Evolutionary conservation across 2,329 filamentous ascomycete species (phyloP).

Genomic region (Diatrype stigma): DNA sequence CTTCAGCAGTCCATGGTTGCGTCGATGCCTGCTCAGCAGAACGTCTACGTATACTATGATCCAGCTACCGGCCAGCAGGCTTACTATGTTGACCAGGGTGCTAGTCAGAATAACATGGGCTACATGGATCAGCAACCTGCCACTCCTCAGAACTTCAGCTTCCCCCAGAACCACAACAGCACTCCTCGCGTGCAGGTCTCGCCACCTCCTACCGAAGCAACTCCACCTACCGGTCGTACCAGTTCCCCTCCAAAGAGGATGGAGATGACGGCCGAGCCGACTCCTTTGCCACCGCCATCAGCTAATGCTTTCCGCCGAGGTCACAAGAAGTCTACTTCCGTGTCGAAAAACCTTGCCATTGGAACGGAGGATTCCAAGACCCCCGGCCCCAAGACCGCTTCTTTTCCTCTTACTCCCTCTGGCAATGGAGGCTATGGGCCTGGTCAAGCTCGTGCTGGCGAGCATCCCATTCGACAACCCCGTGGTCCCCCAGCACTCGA

Average conservation of each 20-base stretch:
- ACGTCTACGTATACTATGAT: slow-evolving; percentile 80
- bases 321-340: slow-evolving; percentile 84
- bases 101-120: slow-evolving; percentile 35
- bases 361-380: slow-evolving; percentile 48
- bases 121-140: slow-evolving; percentile 43
- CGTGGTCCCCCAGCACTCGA: slow-evolving; percentile 88
- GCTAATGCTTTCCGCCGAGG: slow-evolving; percentile 89
- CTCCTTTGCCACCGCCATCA: slow-evolving; percentile 78
- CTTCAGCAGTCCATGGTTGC: slow-evolving; percentile 57
- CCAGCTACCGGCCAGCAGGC: slow-evolving; percentile 79
- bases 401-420: slow-evolving; percentile 74
- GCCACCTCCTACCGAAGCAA: slow-evolving; percentile 64
- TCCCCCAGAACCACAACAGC: slow-evolving; percentile 47
- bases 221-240: slow-evolving; percentile 53
- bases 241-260: slow-evolving; percentile 62
- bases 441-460: slow-evolving; percentile 86
- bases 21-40: slow-evolving; percentile 61
- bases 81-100: slow-evolving; percentile 70
- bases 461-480: slow-evolving; percentile 90
- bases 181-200: slow-evolving; percentile 78
- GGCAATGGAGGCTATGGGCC: slow-evolving; percentile 81
- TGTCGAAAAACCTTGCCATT: slow-evolving; percentile 53
- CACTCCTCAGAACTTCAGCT: slow-evolving; percentile 27
- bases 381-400: slow-evolving; percentile 71
- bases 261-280: slow-evolving; percentile 63